Conservation (phyloP, 2,329 filamentous ascomycete genomes). For the Paracoccidioides lutzii region DNA sequence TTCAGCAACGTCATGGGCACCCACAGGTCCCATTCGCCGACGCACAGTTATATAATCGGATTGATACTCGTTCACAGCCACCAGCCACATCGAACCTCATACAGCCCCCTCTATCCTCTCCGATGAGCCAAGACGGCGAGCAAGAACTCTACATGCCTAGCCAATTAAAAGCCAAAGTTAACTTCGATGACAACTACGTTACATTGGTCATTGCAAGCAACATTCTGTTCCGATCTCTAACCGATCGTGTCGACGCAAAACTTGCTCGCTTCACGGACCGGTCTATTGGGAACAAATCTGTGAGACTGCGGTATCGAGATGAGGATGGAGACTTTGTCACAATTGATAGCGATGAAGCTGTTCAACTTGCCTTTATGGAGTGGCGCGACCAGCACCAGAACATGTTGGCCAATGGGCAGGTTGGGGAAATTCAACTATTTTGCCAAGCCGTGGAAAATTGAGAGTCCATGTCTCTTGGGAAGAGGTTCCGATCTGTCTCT, state of each 20-base stretch:
- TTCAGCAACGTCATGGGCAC: conserved; percentile 41
- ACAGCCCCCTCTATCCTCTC: conserved; percentile 17
- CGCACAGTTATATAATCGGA: conserved; percentile 23
- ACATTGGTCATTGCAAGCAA: conserved; percentile 94
- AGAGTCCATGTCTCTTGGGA: background rate
- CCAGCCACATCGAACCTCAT: conserved; percentile 13
- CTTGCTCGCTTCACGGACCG: conserved; percentile 73
- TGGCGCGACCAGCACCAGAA: conserved; percentile 68
- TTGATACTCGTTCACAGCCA: conserved; percentile 8
- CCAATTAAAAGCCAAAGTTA: conserved; percentile 91
- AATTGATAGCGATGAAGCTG: conserved; percentile 91
- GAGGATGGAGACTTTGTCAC: conserved; percentile 87
- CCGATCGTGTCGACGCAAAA: conserved; percentile 93
- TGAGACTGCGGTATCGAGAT: conserved; percentile 82
- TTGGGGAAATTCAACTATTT: conserved; percentile 83
- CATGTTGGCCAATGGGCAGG: conserved; percentile 49
- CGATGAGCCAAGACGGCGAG: conserved; percentile 23
- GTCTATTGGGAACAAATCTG: conserved; percentile 66
- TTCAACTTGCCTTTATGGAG: conserved; percentile 87
- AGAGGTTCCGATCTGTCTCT: background rate
- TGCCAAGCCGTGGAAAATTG: conserved; percentile 44
- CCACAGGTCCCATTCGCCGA: conserved; percentile 24
- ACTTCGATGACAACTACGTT: conserved; percentile 81
- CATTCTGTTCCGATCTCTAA: conserved; percentile 84
- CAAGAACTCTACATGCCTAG: conserved; percentile 43